Evolutionary conservation across 139 green algal species (phyloP).

Genomic region (Chlamydomonas incerta): DNA sequence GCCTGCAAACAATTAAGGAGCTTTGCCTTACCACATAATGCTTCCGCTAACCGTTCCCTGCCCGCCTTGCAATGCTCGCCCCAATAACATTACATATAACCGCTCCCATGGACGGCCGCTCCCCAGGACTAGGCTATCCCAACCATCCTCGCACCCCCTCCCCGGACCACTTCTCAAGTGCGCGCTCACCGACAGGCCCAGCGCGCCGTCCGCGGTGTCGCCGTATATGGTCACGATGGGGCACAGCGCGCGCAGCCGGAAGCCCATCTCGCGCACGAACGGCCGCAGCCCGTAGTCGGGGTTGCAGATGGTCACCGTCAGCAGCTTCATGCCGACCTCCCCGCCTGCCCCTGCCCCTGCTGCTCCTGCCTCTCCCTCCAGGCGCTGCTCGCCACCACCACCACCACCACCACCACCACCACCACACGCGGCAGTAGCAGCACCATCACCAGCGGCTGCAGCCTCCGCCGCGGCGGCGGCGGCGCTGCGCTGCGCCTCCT

Average conservation of each 20-base stretch:
- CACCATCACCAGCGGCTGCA: background rate
- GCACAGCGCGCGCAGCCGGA: constrained; percentile 51
- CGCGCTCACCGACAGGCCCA: constrained; percentile 37
- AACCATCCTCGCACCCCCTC: too few relatives aligned
- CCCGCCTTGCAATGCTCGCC: too few relatives aligned
- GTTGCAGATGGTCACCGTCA: constrained; percentile 28
- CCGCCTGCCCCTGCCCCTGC: too few relatives aligned
- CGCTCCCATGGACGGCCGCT: too few relatives aligned
- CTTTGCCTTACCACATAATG: too few relatives aligned
- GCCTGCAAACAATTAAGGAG: too few relatives aligned
- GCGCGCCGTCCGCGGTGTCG: constrained; percentile 38
- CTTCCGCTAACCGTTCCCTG: too few relatives aligned
- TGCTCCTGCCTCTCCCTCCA: background rate
- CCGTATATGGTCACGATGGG: constrained; percentile 54
- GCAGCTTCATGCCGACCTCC: background rate
- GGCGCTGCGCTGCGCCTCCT: too few relatives aligned
- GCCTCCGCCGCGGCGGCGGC: background rate
- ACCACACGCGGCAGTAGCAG: too few relatives aligned
- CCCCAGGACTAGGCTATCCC: too few relatives aligned
- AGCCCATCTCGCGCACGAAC: constrained; percentile 37
- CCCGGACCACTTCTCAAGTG: too few relatives aligned
- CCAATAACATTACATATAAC: too few relatives aligned
- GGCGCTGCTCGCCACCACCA: background rate
- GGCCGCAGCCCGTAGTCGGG: constrained; percentile 38
- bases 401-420: background rate